Conservation (phyloP, 108 stramenopile genomes). For the Bacterosira constricta region DNA sequence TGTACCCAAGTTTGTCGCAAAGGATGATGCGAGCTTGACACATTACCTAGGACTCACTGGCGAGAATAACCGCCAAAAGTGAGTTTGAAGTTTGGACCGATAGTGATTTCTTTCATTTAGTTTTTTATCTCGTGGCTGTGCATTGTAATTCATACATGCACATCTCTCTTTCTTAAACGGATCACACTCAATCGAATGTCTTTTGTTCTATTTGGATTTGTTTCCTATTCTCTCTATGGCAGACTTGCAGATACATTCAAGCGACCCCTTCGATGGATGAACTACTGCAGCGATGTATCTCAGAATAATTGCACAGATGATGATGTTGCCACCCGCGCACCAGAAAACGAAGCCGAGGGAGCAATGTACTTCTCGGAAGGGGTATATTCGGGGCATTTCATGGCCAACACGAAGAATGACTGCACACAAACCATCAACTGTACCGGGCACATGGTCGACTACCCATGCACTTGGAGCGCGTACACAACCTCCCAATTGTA, state of each 20-base stretch:
- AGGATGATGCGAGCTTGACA: background rate
- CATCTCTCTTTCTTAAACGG: too few species aligned
- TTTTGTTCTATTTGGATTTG: too few species aligned
- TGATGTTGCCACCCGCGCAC: background rate
- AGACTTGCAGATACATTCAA: conserved; percentile 4
- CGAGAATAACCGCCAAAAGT: conserved; percentile 4
- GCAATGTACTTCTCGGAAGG: background rate
- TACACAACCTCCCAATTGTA: background rate
- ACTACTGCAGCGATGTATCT: background rate
- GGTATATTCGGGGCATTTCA: conserved; percentile 2
- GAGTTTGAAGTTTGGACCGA: too few species aligned
- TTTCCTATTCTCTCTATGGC: background rate
- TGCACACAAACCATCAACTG: conserved; percentile 2
- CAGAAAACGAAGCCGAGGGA: conserved; percentile 1
- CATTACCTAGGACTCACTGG: conserved; percentile 13
- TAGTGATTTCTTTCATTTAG: too few species aligned
- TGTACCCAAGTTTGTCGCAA: background rate
- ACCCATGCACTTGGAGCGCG: conserved; percentile 8
- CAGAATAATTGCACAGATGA: background rate
- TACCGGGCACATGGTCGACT: conserved; percentile 9
- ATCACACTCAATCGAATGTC: too few species aligned
- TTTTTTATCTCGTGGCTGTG: too few species aligned
- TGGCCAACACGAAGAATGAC: background rate
- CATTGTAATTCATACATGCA: too few species aligned
- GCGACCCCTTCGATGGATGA: background rate